Evolutionary conservation across 1,284 basidiomycete species (phyloP), one percentile per base, ranked within the genome.

Genomic region (Jaminaea rosea): DNA sequence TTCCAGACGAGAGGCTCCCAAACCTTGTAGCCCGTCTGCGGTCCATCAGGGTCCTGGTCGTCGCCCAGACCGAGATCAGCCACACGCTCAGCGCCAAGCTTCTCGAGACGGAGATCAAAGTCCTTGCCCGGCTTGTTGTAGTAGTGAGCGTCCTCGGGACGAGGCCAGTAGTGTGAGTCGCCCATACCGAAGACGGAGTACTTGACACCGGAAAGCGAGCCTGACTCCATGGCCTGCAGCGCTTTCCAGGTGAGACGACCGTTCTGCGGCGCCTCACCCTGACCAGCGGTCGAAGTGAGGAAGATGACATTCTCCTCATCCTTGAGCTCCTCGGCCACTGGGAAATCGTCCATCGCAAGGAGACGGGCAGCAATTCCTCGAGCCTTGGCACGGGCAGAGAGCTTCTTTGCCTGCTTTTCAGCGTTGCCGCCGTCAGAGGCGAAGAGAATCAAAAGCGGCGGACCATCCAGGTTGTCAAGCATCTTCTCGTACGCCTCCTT

Each of bases 81-180:
- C 46, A 72, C 52, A 10, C 68, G 64, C 37, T 49, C 54, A 24
- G 67, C 68, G 42, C 71, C 71, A 47, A 73, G 62, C 42, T 58
- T 52, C 47, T 63, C 65, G 31, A 73, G 59, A 34, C 84, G 83
- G 26, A 80, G 77, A 76, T 91, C 85, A 44, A 98, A 81, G 64
- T 98, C 93, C 78, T 90, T 94, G 21, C 84, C 83, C 0, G 94
- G 85, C 78, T 92, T 94, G 81, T 98, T 99, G 80, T 96, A 98
- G 76, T 91, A 98, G 69, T 90, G 86, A 26, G 86, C 86, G 72
- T 98, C 93, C 76, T 97, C 92, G 23, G 88, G 81, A 46, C 94
- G 83, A 17, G 94, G 94, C 93, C 93, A 99, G 78, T 99, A 99
- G 77, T 96, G 92, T 73, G 87, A 92, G 77, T 99, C 93, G 61